Percentiles rank a stretch among this genome's conserved stretches.
phyloP scores from a whole-genome alignment of 2,329 filamentous ascomycete genomes.

The Alternaria alternata region DNA sequence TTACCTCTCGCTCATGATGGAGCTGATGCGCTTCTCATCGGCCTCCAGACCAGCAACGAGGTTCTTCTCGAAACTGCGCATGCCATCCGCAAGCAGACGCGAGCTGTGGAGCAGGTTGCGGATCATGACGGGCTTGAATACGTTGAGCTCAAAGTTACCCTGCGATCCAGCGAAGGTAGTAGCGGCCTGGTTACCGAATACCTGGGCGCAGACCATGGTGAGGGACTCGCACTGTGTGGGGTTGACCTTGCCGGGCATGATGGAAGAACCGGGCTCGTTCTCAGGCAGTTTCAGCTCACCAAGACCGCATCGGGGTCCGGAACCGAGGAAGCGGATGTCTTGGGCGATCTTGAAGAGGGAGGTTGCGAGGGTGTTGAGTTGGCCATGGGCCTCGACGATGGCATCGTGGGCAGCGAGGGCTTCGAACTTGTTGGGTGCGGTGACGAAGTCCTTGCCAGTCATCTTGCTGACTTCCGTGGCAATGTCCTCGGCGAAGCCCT shows the following conservation, averaged over 20 bases:
- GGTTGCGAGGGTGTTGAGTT: constrained; percentile 88
- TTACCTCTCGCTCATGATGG: constrained; percentile 93
- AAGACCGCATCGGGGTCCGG: constrained; percentile 92
- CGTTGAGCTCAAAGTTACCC: constrained; percentile 98
- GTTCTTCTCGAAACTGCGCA: constrained; percentile 95
- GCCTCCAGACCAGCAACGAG: constrained; percentile 86
- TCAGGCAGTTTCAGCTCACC: constrained; percentile 93
- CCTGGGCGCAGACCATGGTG: constrained; percentile 97
- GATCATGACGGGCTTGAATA: constrained; percentile 98
- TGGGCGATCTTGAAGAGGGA: constrained; percentile 98
- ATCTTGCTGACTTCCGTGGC: constrained; percentile 90
- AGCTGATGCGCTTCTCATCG: constrained; percentile 90
- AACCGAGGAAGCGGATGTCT: constrained; percentile 96
- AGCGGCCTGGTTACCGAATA: constrained; percentile 96
- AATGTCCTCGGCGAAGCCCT: constrained; percentile 93
- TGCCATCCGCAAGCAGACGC: constrained; percentile 86
- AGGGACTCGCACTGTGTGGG: constrained; percentile 97
- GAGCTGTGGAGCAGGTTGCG: constrained; percentile 93
- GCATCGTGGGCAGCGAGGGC: constrained; percentile 95
- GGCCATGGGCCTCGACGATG: constrained; percentile 90
- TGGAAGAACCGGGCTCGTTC: constrained; percentile 96
- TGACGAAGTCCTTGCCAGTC: constrained; percentile 92
- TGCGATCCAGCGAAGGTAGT: constrained; percentile 95
- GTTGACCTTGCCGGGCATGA: constrained; percentile 99
- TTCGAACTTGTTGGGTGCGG: constrained; percentile 99